Percentiles rank a stretch among this genome's conserved stretches.
Conservation (phyloP, 805 yeast genomes). For the Candida sakaeoensis region DNA sequence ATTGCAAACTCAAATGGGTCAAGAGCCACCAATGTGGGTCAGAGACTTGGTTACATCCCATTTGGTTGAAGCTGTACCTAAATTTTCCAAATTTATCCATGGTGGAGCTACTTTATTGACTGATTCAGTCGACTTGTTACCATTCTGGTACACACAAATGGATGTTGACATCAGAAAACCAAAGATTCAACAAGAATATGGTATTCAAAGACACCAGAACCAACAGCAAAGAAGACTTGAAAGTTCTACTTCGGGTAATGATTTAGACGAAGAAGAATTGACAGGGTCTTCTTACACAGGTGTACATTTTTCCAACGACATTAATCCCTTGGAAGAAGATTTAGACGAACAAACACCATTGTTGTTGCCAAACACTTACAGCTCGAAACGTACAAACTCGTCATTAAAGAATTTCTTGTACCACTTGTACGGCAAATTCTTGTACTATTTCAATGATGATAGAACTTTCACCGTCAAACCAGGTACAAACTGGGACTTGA, state of each 20-base stretch:
- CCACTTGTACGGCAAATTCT: conserved; percentile 32
- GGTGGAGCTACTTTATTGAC: conserved; percentile 93
- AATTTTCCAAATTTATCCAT: conserved; percentile 94
- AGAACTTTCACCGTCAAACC: conserved; percentile 42
- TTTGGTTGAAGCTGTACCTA: conserved; percentile 96
- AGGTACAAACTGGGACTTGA: conserved; percentile 44
- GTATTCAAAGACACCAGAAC: conserved; percentile 49
- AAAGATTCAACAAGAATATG: conserved; percentile 52
- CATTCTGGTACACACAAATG: conserved; percentile 99
- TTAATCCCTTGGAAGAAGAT: conserved; percentile 46
- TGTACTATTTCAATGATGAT: conserved; percentile 42
- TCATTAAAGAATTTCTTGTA: conserved; percentile 33
- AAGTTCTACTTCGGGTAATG: conserved; percentile 49
- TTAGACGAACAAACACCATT: conserved; percentile 46
- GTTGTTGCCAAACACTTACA: conserved; percentile 36
- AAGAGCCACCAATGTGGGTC: conserved; percentile 98
- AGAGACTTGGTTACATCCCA: conserved; percentile 87
- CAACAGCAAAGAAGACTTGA: conserved; percentile 14
- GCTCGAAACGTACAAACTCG: conserved; percentile 20
- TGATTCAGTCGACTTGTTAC: conserved; percentile 76
- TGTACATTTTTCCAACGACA: conserved; percentile 43
- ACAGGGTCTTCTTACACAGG: conserved; percentile 26
- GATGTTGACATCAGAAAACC: conserved; percentile 92
- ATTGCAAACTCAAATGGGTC: conserved; percentile 96
- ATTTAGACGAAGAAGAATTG: conserved; percentile 68